Percentiles rank a stretch among this genome's conserved stretches.
Evolutionary conservation across 768 basidiomycete genomes (phyloP).

Genomic region (Hydnum rufescens): DNA sequence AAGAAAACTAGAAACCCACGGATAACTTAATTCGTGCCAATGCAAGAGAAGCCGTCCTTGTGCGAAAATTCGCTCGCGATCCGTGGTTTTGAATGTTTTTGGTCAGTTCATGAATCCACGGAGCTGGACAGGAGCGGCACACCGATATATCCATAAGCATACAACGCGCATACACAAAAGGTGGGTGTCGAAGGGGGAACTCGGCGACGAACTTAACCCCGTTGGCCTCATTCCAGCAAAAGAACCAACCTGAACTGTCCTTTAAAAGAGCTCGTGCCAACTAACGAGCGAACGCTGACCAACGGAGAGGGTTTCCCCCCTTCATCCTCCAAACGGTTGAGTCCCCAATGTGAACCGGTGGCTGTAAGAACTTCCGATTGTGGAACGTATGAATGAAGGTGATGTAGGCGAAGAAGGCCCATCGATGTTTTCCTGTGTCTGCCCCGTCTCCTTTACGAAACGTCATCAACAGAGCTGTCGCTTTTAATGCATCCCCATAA

Average conservation of each 20-base stretch:
- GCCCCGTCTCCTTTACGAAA: slow-evolving; percentile 5
- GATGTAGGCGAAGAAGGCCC: neutral
- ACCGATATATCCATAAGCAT: neutral
- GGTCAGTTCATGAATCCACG: slow-evolving; percentile 15
- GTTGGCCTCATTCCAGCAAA: slow-evolving; percentile 7
- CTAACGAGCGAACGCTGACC: slow-evolving; percentile 7
- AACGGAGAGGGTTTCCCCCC: slow-evolving; percentile 7
- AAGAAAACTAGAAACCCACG: neutral
- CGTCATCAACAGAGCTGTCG: neutral
- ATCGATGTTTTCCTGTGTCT: neutral
- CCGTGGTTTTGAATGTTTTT: slow-evolving; percentile 15
- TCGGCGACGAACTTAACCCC: neutral
- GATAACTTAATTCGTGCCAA: slow-evolving; percentile 2
- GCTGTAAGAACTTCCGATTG: too few species aligned
- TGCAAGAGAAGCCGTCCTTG: slow-evolving; percentile 9
- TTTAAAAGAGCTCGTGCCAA: slow-evolving; percentile 16
- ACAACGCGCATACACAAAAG: neutral
- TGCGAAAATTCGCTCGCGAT: slow-evolving; percentile 18
- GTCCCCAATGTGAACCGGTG: slow-evolving; percentile 10
- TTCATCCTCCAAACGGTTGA: neutral
- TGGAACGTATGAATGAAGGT: neutral
- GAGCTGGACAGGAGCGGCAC: slow-evolving; percentile 8
- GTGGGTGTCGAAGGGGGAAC: neutral
- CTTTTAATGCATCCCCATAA: slow-evolving; percentile 3
- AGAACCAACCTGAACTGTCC: slow-evolving; percentile 35